These are phyloP conservation scores for Bolboschoenus planiculmis DNA, from an alignment of 176 grass and related monocot species.

Conservation along the genomic window DNA sequence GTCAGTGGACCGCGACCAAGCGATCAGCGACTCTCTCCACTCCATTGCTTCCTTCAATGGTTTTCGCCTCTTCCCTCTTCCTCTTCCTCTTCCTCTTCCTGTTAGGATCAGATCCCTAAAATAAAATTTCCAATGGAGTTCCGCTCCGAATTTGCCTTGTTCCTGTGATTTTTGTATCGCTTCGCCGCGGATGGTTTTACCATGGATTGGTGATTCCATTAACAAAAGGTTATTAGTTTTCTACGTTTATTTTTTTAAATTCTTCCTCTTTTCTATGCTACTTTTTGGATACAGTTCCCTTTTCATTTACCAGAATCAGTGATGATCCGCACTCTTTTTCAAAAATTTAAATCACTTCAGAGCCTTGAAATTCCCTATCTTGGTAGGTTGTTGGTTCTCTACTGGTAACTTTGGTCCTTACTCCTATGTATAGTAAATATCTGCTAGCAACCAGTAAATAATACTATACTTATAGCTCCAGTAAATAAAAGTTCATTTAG, in stretches of 20 bases:
- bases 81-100: too few species aligned
- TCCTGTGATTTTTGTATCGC: not conserved
- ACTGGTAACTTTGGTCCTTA: not conserved
- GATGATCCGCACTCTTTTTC: not conserved
- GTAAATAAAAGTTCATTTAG: not conserved
- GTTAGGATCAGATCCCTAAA: not conserved
- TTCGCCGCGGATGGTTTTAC: not conserved
- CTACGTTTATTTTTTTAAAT: not conserved
- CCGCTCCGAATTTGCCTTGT: not conserved
- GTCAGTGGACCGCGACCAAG: not conserved
- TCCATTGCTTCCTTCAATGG: not conserved
- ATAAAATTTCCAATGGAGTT: not conserved
- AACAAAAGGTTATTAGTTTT: not conserved
- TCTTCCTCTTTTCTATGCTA: not conserved
- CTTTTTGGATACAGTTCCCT: not conserved
- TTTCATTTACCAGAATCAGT: not conserved
- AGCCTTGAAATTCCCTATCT: not conserved
- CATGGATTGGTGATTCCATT: slow-evolving; percentile 1
- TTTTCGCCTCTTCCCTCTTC: not conserved
- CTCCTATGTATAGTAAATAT: not conserved
- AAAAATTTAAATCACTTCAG: not conserved
- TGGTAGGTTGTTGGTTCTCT: not conserved
- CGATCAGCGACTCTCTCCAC: not conserved
- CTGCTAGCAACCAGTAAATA: not conserved
- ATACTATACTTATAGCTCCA: not conserved